A percentile compares a stretch with the other conserved stretches of the same genome.
phyloP scores from a whole-genome alignment of 805 yeast species.

The Saccharomyces kudriavzevii region DNA sequence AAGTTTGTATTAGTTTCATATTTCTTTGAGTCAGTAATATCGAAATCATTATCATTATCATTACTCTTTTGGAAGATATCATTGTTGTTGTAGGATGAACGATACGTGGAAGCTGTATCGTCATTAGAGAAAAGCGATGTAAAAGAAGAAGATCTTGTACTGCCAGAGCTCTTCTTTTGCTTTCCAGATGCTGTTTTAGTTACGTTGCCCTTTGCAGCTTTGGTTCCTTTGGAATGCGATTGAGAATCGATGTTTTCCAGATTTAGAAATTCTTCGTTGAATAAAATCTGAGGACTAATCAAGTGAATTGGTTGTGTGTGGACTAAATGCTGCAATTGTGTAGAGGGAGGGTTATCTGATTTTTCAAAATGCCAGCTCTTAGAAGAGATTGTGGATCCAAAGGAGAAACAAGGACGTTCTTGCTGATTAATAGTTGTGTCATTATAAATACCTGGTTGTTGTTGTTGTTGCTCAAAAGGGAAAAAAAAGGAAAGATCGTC shows the following conservation, averaged over 20 bases:
- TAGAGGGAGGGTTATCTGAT: constrained; percentile 1
- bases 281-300: constrained; percentile 7
- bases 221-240: background rate
- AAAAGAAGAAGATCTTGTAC: background rate
- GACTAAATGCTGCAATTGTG: constrained; percentile 11
- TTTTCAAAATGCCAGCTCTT: constrained; percentile 6
- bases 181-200: background rate
- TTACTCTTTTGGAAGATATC: background rate
- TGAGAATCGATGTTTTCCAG: constrained; percentile 1
- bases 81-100: background rate
- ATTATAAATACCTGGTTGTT: background rate
- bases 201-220: background rate
- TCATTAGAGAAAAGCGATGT: background rate
- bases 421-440: background rate
- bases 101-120: background rate
- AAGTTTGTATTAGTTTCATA: background rate
- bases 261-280: background rate
- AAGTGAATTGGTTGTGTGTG: constrained; percentile 24
- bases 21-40: background rate
- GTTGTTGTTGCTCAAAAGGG: background rate
- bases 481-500: background rate
- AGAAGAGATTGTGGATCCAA: background rate
- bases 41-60: background rate
- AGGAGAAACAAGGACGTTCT: background rate
- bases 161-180: background rate